phyloP scores from a whole-genome alignment of 2,329 filamentous ascomycete species.

The Clarireedia homoeocarpa region DNA sequence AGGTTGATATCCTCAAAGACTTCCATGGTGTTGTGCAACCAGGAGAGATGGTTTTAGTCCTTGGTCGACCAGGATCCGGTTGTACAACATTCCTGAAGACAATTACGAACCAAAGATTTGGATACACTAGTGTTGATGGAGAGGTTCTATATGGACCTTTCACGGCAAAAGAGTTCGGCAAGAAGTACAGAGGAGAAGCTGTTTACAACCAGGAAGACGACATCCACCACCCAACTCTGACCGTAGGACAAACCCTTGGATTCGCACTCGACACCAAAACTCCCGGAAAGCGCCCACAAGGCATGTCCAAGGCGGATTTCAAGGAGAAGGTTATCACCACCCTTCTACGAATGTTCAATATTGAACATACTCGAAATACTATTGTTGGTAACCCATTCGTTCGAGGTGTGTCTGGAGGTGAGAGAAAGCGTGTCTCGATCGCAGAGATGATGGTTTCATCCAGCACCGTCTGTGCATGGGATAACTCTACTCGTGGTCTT shows the following conservation, averaged over 20 bases:
- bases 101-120: constrained; percentile 60
- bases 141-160: constrained; percentile 68
- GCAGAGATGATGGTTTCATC: constrained; percentile 70
- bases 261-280: constrained; percentile 76
- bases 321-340: constrained; percentile 61
- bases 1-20: constrained; percentile 66
- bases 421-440: constrained; percentile 73
- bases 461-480: constrained; percentile 67
- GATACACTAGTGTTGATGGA: constrained; percentile 59
- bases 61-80: constrained; percentile 66
- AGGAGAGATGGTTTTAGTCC: constrained; percentile 67
- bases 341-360: constrained; percentile 70
- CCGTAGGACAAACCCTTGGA: constrained; percentile 68
- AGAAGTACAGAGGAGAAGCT: constrained; percentile 62
- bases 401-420: constrained; percentile 70
- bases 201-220: constrained; percentile 75
- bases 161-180: constrained; percentile 56
- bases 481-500: constrained; percentile 70
- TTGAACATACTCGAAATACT: constrained; percentile 66
- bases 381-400: constrained; percentile 61
- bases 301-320: constrained; percentile 53
- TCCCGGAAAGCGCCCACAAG: constrained; percentile 72
- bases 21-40: constrained; percentile 60
- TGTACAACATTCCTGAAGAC: constrained; percentile 73
- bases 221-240: constrained; percentile 64